Percentiles rank a stretch among this genome's conserved stretches.
Evolutionary conservation across 2,329 filamentous ascomycete species (phyloP).

Genomic region (Graphium sp.): DNA sequence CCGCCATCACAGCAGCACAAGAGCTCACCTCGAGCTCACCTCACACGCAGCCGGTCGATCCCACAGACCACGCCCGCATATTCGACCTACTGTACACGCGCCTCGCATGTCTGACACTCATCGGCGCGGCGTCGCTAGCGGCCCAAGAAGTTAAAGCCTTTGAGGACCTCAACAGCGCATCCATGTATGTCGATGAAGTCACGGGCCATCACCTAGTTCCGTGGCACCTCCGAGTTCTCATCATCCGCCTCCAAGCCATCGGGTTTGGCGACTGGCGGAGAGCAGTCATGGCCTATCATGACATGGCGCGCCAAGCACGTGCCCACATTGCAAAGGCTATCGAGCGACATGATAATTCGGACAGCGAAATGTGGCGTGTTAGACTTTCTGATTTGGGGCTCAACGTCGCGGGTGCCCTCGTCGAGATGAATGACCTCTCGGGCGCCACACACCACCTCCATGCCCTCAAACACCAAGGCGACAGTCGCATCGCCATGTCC

Average conservation of each 20-base stretch:
- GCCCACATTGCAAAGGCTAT: conserved; percentile 33
- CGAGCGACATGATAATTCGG: conserved; percentile 28
- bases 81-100: conserved; percentile 68
- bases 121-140: conserved; percentile 54
- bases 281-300: conserved; percentile 80
- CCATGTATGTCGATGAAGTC: conserved; percentile 36
- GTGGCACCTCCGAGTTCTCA: conserved; percentile 72
- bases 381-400: conserved; percentile 62
- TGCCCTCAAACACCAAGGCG: conserved; percentile 27
- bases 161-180: conserved; percentile 39
- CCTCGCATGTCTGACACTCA: conserved; percentile 65
- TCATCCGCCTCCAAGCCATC: conserved; percentile 69
- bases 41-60: conserved; percentile 18
- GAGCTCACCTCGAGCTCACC: conserved; percentile 36
- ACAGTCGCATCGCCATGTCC: conserved; percentile 25
- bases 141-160: conserved; percentile 49
- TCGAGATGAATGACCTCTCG: conserved; percentile 78
- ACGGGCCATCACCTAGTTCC: conserved; percentile 54
- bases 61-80: conserved; percentile 46
- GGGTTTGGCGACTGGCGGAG: conserved; percentile 73
- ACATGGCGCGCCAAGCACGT: conserved; percentile 66
- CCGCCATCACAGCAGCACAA: conserved; percentile 51
- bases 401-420: conserved; percentile 45
- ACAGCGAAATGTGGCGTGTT: conserved; percentile 49
- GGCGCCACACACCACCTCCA: conserved; percentile 61